Evolutionary conservation across 2,329 filamentous ascomycete genomes (phyloP).

Genomic region (Fusarium phyllophilum): DNA sequence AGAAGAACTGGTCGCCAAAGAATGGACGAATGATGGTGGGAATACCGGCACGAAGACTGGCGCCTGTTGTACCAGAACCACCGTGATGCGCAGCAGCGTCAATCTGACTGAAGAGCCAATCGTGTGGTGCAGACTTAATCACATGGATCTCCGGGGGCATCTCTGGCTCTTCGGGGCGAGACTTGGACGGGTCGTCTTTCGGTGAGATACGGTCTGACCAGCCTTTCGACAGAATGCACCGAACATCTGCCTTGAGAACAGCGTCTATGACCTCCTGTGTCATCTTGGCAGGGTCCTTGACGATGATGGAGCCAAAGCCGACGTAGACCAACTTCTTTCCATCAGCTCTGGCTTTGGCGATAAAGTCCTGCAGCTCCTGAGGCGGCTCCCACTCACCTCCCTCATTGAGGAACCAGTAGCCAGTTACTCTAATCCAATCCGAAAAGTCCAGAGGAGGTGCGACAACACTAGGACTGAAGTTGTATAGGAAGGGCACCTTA

Average conservation of each 20-base stretch:
- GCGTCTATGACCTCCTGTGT: constrained; percentile 94
- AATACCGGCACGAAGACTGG: constrained; percentile 87
- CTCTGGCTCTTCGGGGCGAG: constrained; percentile 70
- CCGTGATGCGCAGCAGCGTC: constrained; percentile 96
- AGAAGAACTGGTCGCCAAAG: constrained; percentile 98
- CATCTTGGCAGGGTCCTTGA: constrained; percentile 86
- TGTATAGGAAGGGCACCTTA: constrained; percentile 98
- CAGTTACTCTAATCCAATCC: constrained; percentile 96
- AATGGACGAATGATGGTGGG: constrained; percentile 97
- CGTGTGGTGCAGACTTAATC: constrained; percentile 92
- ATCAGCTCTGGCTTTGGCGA: constrained; percentile 81
- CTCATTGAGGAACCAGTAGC: constrained; percentile 98
- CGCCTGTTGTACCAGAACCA: constrained; percentile 93
- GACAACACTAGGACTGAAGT: constrained; percentile 95
- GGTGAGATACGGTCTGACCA: constrained; percentile 84
- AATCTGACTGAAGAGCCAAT: constrained; percentile 95
- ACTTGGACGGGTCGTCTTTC: constrained; percentile 56
- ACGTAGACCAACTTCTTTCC: constrained; percentile 95
- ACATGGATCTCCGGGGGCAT: constrained; percentile 83
- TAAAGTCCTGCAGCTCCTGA: constrained; percentile 80
- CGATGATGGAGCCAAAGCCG: constrained; percentile 95
- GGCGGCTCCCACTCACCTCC: constrained; percentile 75
- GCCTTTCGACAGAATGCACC: constrained; percentile 94
- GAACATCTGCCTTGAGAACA: constrained; percentile 88
- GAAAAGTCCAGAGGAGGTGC: constrained; percentile 93